Base-by-base conservation (phyloP, 495 filamentous ascomycete species). In the Sphaerosporella brunnea region DNA sequence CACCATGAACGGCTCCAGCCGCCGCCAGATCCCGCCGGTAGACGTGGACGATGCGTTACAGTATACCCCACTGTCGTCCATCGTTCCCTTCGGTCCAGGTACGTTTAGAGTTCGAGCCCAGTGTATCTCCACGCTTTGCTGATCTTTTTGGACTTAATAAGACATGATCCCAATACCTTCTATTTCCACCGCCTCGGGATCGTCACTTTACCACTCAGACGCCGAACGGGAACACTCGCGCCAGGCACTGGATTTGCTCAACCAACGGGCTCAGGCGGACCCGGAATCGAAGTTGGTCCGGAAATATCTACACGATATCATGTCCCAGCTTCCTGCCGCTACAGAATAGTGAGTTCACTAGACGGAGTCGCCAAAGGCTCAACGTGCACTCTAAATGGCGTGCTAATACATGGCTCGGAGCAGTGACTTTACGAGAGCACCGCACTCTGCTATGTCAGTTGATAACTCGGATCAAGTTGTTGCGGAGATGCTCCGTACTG, bases 61-160 rank as follows among this genome's bases (percentile, higher is more conserved):
- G 28, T 94, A 80, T 64, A 88, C 92, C 13, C 87, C 90, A 2
- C 79, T 95, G 62, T 84, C 82, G 19, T 92, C 84, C 19, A 76
- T 94, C 46, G 73, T 87, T 42, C 79, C 92, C 3, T 93, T 95
- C 64, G 77, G 78, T 51, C 69, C 88, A 50, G 79, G 90, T 93
- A 68, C 48, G 57, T 56, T 41, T 26, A n/a, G 24, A 18, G 19
- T 23, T n/a, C n/a, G n/a, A n/a, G n/a, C n/a, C n/a, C n/a, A n/a
- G n/a, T n/a, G n/a, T n/a, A n/a, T n/a, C n/a, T n/a, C n/a, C n/a
- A 26, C 13, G 21, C 2, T 24, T 10, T 44, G 13, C 41, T 11
- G 19, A 13, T 25, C 11, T 11, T 19, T n/a, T 36, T 34, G 30
- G 10, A 11, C 13, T 43, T 37, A 45, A 49, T 2, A 34, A 84